Evolutionary conservation across 208 protist genomes (phyloP).

Genomic region (Leishmania lainsoni): DNA sequence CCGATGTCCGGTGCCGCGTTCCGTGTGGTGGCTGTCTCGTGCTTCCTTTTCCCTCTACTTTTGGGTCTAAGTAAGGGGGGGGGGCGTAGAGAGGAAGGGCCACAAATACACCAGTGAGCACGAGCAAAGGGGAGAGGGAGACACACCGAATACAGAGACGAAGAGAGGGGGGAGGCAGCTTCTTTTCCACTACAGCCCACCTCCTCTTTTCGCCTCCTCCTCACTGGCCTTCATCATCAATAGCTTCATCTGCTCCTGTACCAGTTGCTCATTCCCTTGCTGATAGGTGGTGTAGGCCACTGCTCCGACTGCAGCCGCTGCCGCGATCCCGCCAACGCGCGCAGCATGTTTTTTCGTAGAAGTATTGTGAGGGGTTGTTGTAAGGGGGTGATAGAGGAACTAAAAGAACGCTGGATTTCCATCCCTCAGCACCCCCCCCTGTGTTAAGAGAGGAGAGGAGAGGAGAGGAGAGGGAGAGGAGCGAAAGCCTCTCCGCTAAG

Average conservation of each 20-base stretch:
- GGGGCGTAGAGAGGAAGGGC: background rate
- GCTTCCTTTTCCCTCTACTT: background rate
- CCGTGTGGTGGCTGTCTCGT: no score
- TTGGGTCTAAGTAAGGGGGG: background rate
- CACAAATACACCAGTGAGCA: background rate
- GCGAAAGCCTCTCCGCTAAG: background rate
- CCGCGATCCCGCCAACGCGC: slow-evolving; percentile 23
- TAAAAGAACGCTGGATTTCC: background rate
- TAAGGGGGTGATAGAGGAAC: background rate
- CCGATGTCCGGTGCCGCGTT: background rate
- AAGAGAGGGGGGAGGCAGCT: background rate
- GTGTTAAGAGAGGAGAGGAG: background rate
- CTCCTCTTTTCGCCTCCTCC: background rate
- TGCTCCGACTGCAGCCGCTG: slow-evolving; percentile 25
- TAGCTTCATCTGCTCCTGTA: slow-evolving; percentile 34
- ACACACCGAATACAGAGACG: background rate
- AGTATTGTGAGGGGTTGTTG: background rate
- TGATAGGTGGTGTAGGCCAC: slow-evolving; percentile 33
- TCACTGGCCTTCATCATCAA: slow-evolving; percentile 18
- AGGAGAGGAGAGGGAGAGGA: background rate
- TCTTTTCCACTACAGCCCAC: background rate
- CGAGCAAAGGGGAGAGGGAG: background rate
- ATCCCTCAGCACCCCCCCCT: background rate
- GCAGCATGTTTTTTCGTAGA: slow-evolving; percentile 8
- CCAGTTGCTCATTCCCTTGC: slow-evolving; percentile 39